Base-by-base conservation (phyloP, 768 basidiomycete genomes). In the Dentipellis fragilis region DNA sequence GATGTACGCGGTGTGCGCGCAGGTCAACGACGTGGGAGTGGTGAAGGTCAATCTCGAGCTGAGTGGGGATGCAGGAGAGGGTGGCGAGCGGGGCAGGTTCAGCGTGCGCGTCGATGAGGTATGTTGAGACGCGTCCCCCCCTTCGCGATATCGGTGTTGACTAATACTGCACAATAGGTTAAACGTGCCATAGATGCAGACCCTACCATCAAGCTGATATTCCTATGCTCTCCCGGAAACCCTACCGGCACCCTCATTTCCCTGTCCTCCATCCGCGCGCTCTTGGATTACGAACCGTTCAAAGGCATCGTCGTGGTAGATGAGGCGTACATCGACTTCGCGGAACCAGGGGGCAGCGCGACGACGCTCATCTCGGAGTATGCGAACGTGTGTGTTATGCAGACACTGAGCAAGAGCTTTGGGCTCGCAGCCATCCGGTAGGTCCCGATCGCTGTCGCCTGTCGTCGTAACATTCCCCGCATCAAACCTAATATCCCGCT, bases 261-360 rank as follows among this genome's bases (percentile, higher is more conserved):
- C 0, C 79, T 94, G 22, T 64, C 76, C 10, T 77, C 84, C 11
- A 74, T 98, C 57, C 78, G 81, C 1, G 64, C 77, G 10, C 69
- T 98, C 14, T 73, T 95, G 22, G 84, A 93, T 34, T 89, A 89
- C 68, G 77, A 83, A 9, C 74, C 75, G 0, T 98, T 89, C 79
- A 90, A 84, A 62, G 96, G 96, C 8, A 83, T 99, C 58, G 85
- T 97, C 39, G 78, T 95, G 29, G 85, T 98, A 5, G 96, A 99
- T 65, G 96, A 99, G 68, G 96, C 96, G 0, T 98, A 99, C 71
- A 88, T 98, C 66, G 96, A 99, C 68, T 99, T 98, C 64, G 81
- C 88, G 0, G 77, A 76, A 0, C 67, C 75, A 9, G 75, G 73
- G 16, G 70, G 76, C 29, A 87, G 84, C 45, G 89, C 91, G 0